These are phyloP conservation scores for Marasmius sp. DNA, from an alignment of 1,284 basidiomycete species.

Conservation along the genomic window DNA sequence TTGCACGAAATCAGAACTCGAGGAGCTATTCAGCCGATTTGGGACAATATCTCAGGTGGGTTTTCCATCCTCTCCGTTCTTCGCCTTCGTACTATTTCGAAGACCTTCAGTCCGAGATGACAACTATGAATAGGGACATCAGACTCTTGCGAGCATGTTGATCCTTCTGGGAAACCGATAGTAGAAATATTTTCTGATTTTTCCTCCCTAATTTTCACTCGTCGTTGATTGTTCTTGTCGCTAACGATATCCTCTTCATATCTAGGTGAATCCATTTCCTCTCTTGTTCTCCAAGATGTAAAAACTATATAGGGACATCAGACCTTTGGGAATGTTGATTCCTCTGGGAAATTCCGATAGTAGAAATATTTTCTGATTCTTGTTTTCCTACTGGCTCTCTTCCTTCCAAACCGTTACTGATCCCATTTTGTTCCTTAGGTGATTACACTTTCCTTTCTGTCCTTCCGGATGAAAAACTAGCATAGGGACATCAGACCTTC, in stretches of 20 bases:
- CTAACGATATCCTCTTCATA: slow-evolving; percentile 10
- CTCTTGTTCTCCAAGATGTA: slow-evolving; percentile 23
- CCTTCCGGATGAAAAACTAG: slow-evolving; percentile 28
- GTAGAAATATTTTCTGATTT: slow-evolving; percentile 46
- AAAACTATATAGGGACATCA: slow-evolving; percentile 37
- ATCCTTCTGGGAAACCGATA: slow-evolving; percentile 50
- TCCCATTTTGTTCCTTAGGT: slow-evolving; percentile 21
- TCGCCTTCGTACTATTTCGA: neutral
- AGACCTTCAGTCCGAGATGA: slow-evolving; percentile 39
- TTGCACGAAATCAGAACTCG: slow-evolving; percentile 75
- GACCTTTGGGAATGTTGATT: slow-evolving; percentile 39
- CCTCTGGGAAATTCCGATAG: slow-evolving; percentile 37
- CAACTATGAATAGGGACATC: slow-evolving; percentile 60
- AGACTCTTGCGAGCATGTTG: slow-evolving; percentile 40
- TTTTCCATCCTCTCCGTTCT: slow-evolving; percentile 3
- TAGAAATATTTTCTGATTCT: slow-evolving; percentile 39
- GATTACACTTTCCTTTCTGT: slow-evolving; percentile 13
- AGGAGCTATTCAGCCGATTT: slow-evolving; percentile 66
- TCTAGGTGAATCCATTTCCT: slow-evolving; percentile 22
- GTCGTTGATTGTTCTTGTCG: neutral
- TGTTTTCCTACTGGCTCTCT: slow-evolving; percentile 7
- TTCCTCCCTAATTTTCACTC: slow-evolving; percentile 5
- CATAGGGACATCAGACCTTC: slow-evolving; percentile 42
- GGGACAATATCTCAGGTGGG: slow-evolving; percentile 77
- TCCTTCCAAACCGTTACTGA: slow-evolving; percentile 2